phyloP scores from a whole-genome alignment of 2,329 filamentous ascomycete species.

The Helotiales sp. region DNA sequence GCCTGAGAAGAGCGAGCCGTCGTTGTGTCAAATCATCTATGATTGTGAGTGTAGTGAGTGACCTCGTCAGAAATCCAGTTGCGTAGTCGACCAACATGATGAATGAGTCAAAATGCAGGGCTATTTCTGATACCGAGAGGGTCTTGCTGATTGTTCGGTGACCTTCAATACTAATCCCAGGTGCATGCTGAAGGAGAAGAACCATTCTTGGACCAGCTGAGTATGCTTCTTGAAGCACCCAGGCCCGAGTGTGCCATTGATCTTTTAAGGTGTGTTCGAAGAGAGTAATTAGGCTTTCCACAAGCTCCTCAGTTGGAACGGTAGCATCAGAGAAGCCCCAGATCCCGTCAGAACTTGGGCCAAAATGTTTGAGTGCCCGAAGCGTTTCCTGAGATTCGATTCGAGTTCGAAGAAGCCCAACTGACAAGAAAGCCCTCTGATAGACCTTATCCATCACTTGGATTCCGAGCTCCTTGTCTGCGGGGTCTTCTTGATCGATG shows the following conservation, averaged over 20 bases:
- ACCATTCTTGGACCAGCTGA: constrained; percentile 10
- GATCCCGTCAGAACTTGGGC: neutral
- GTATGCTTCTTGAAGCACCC: constrained; percentile 10
- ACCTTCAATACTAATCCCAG: neutral
- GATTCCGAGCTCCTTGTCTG: constrained; percentile 32
- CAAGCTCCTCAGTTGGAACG: neutral
- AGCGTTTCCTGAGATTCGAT: constrained; percentile 5
- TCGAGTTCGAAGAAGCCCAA: constrained; percentile 19
- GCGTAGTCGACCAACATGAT: neutral
- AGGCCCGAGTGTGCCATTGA: constrained; percentile 9
- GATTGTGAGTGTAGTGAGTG: neutral
- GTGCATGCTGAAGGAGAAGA: constrained; percentile 3
- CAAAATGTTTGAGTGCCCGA: neutral
- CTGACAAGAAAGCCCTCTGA: constrained; percentile 19
- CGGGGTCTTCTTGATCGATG: constrained; percentile 32
- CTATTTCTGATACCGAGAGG: constrained; percentile 8
- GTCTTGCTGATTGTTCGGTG: neutral
- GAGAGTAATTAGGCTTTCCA: neutral
- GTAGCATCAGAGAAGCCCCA: neutral
- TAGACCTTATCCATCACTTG: constrained; percentile 35
- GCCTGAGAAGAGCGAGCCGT: neutral
- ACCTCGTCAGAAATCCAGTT: neutral
- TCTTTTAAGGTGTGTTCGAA: constrained; percentile 9
- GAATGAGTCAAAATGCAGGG: constrained; percentile 1
- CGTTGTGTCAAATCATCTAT: neutral